Conservation (phyloP, 1,284 basidiomycete species). For the Lentinus polychrous region DNA sequence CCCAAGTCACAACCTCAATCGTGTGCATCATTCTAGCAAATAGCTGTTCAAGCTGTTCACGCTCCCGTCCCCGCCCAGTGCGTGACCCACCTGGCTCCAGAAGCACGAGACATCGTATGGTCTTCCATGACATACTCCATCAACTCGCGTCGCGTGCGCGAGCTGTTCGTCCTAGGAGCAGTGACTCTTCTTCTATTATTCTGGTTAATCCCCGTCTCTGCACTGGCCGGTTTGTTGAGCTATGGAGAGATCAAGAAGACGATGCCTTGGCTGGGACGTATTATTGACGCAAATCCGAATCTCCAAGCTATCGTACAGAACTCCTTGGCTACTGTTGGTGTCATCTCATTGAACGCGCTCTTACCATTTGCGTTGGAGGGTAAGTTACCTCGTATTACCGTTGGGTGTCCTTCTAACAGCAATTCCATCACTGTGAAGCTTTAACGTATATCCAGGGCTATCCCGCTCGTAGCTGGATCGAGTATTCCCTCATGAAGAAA, state of each 20-base stretch:
- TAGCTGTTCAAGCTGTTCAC: slow-evolving; percentile 83
- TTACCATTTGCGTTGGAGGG: slow-evolving; percentile 90
- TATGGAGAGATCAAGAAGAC: slow-evolving; percentile 89
- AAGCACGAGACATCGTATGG: slow-evolving; percentile 97
- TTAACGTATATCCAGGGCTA: slow-evolving; percentile 87
- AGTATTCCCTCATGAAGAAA: slow-evolving; percentile 91
- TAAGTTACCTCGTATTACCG: slow-evolving; percentile 22
- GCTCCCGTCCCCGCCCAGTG: slow-evolving; percentile 62
- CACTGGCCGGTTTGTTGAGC: slow-evolving; percentile 79
- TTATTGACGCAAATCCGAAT: slow-evolving; percentile 77
- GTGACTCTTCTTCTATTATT: slow-evolving; percentile 73
- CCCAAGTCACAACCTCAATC: not conserved
- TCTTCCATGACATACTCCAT: slow-evolving; percentile 72
- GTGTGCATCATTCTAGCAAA: slow-evolving; percentile 52
- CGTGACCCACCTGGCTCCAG: slow-evolving; percentile 76
- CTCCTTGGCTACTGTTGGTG: slow-evolving; percentile 83
- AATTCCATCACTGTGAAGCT: slow-evolving; percentile 33
- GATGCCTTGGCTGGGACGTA: slow-evolving; percentile 74
- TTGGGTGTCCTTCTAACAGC: not conserved
- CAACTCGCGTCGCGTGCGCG: slow-evolving; percentile 52
- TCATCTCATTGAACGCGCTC: slow-evolving; percentile 86
- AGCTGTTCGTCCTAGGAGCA: slow-evolving; percentile 60
- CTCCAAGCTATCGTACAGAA: slow-evolving; percentile 88
- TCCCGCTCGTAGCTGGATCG: slow-evolving; percentile 85
- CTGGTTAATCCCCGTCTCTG: slow-evolving; percentile 85